Evolutionary conservation across 352 stramenopile genomes (phyloP), one percentile per base, ranked within the genome.

Genomic region (Pythium chondricola): DNA sequence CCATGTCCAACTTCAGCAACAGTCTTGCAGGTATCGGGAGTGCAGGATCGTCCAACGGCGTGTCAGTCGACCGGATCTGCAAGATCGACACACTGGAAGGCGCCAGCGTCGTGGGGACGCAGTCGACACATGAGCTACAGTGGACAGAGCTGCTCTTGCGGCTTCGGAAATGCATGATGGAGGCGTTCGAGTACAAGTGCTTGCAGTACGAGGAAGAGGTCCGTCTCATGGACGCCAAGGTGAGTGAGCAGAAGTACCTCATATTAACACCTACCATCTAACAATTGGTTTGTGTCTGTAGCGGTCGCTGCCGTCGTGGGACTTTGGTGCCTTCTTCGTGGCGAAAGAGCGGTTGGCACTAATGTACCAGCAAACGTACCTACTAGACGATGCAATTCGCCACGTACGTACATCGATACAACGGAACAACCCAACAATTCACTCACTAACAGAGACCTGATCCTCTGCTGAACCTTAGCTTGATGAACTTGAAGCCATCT

Each of bases 351-450:
- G 63, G 6, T 54, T 94, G 16, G 83, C 83, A 6, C 58, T 89
- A 45, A 85, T 90, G 74, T 94, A 92, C 49, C 78, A 88, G 51
- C 80, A 92, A 45, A 83, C 80, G 57, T 85, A 84, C 59, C 47
- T 94, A 5, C 71, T 88, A 8, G 83, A 94, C 42, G 80, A 93
- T 43, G 74, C 75, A 1, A 84, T 91, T 45, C 66, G 82, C 43
- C 79, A 93, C 47, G 82, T 93, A 75, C 22, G 71, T 48, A 5
- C n/a, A 27, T 6, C 20, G 41, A 33, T 26, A 14, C 29, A 9
- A 16, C 13, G 6, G 13, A 3, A 5, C 2, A 38, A 32, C 13
- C 17, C 18, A n/a, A 9, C 17, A 18, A 8, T 17, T 16, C 14
- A 39, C 33, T 26, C 5, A 26, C 20, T 50, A 2, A 50, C 20